Conservation (phyloP, 1,284 basidiomycete species). For the Pyrrhoderma lamaoense region DNA sequence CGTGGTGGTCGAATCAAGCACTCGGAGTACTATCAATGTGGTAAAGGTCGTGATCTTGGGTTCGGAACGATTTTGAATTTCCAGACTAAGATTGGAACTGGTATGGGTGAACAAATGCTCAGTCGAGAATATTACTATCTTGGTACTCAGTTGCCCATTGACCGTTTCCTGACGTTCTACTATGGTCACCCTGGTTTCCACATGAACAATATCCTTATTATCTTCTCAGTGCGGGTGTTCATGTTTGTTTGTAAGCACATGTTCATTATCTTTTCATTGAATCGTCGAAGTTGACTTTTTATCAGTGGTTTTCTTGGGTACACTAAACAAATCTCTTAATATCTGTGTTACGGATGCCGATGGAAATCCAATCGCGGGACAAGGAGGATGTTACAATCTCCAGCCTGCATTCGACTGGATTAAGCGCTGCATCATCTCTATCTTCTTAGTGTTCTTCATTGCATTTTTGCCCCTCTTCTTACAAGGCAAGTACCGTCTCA, state of each 20-base stretch:
- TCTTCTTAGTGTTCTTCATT: constrained; percentile 96
- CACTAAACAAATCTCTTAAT: constrained; percentile 82
- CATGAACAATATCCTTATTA: constrained; percentile 99
- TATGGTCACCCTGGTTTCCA: constrained; percentile 99
- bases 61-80: constrained; percentile 99
- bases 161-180: constrained; percentile 99
- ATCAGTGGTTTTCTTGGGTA: constrained; percentile 84
- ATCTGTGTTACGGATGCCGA: constrained; percentile 81
- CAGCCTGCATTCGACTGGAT: constrained; percentile 96
- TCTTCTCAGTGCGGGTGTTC: constrained; percentile 93
- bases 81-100: constrained; percentile 99
- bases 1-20: constrained; percentile 99
- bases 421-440: constrained; percentile 89
- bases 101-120: constrained; percentile 99
- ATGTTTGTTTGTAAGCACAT: constrained; percentile 74
- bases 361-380: constrained; percentile 74
- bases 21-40: constrained; percentile 98
- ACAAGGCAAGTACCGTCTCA: constrained; percentile 56
- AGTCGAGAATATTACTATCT: constrained; percentile 99
- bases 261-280: constrained; percentile 12
- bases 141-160: constrained; percentile 95
- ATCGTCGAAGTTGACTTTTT: constrained; percentile 13
- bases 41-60: constrained; percentile 98
- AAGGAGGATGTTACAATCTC: constrained; percentile 89
- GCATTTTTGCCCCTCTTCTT: constrained; percentile 93